Percentiles rank a stretch among this genome's conserved stretches.
phyloP scores from a whole-genome alignment of 2,329 filamentous ascomycete genomes.

The Trichoderma polysporum region DNA sequence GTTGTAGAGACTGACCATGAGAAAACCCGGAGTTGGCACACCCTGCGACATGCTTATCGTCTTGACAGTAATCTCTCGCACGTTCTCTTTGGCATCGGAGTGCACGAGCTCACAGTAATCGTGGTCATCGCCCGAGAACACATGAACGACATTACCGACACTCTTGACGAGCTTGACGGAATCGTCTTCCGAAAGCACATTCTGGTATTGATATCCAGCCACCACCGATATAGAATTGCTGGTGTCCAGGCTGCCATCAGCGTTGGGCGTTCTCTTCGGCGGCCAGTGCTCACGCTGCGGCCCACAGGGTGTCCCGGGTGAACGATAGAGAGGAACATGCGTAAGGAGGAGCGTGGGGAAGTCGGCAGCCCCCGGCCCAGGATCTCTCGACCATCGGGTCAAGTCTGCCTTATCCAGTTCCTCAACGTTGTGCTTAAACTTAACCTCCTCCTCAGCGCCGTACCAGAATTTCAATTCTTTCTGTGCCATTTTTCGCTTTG shows the following conservation, averaged over 20 bases:
- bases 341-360: slow-evolving; percentile 87
- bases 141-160: slow-evolving; percentile 77
- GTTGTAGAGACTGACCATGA: slow-evolving; percentile 89
- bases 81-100: slow-evolving; percentile 62
- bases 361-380: slow-evolving; percentile 51
- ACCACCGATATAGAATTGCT: slow-evolving; percentile 76
- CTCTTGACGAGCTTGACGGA: slow-evolving; percentile 74
- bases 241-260: slow-evolving; percentile 61
- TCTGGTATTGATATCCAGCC: slow-evolving; percentile 93
- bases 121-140: slow-evolving; percentile 96
- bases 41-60: slow-evolving; percentile 96
- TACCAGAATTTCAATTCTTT: slow-evolving; percentile 66
- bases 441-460: slow-evolving; percentile 56
- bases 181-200: slow-evolving; percentile 76
- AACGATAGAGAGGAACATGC: slow-evolving; percentile 86
- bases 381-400: slow-evolving; percentile 35
- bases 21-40: slow-evolving; percentile 80
- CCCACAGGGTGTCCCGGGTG: slow-evolving; percentile 81
- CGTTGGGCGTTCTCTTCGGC: slow-evolving; percentile 61
- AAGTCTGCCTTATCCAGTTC: slow-evolving; percentile 51
- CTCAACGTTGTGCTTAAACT: slow-evolving; percentile 60
- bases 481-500: slow-evolving; percentile 66
- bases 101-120: slow-evolving; percentile 94
- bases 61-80: slow-evolving; percentile 90
- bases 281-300: slow-evolving; percentile 82